Evolutionary conservation across 1,284 basidiomycete genomes (phyloP), one percentile per base, ranked within the genome.

Genomic region (Golubevia pallescens): DNA sequence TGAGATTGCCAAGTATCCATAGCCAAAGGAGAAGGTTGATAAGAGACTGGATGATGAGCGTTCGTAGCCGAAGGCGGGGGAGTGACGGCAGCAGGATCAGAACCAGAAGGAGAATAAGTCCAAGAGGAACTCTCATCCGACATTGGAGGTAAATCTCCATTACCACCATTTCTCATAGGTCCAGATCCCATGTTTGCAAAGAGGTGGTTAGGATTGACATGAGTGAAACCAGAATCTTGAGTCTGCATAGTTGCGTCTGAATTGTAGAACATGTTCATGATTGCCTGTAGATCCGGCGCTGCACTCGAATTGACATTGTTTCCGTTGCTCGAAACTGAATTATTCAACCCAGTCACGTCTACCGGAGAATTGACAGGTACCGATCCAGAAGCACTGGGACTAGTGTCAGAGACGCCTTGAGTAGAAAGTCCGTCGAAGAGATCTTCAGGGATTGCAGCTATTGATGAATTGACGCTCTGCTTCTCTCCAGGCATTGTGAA

Each of bases 261-360:
- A 42, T 74, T 78, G 75, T 80, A 80, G 59, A 78, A 78, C 74
- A 80, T 77, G 61, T 75, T 71, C 74, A 80, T 80, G 67, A 80
- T 77, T 19, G 72, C 72, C 42, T 77, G 71, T 24, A 78, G 59
- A 23, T 79, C 75, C 1, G 70, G 3, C 56, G 57, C 38, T 32
- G 34, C 60, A 5, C 63, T 56, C 7, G 58, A 34, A 8, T 42
- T 38, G 20, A 28, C 21, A 32, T 21, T 20, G 16, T 20, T 8
- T n/a, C n/a, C 7, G 13, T 68, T 64, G n/a, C n/a, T n/a, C n/a
- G n/a, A n/a, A 4, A 38, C 34, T 38, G 3, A 4, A 10, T 38
- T 38, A 38, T 4, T 4, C 3, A 38, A 4, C 10, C 34, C 34
- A 38, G 34, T 38, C 5, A 38, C 5, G 34, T 38, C 10, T 38